phyloP scores from a whole-genome alignment of 768 basidiomycete species.

The Boletus rubescentipes region DNA sequence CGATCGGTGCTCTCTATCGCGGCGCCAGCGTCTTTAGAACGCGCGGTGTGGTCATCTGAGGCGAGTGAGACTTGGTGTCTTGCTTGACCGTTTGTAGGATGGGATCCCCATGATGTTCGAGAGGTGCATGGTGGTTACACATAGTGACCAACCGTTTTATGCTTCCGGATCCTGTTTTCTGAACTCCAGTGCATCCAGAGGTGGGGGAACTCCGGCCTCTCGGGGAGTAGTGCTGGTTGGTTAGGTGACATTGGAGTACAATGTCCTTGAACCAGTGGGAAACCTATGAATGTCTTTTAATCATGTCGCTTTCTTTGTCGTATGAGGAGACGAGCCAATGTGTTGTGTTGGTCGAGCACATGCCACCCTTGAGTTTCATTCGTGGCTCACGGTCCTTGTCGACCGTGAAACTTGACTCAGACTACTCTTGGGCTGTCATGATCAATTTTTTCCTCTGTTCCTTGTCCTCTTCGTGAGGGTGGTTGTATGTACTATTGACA shows the following conservation, averaged over 20 bases:
- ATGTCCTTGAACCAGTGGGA: too few relatives aligned
- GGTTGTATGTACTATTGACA: too few relatives aligned
- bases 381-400: constrained; percentile 17
- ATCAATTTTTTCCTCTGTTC: neutral
- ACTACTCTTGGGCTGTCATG: constrained; percentile 23
- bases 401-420: constrained; percentile 22
- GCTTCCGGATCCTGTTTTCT: too few relatives aligned
- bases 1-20: constrained; percentile 7
- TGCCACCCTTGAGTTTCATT: constrained; percentile 23
- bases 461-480: constrained; percentile 9
- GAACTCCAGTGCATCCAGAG: too few relatives aligned
- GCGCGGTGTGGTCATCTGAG: neutral
- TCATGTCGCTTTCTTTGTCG: neutral
- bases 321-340: constrained; percentile 5
- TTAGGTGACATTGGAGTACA: neutral
- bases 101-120: neutral
- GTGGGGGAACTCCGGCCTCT: too few relatives aligned
- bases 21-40: neutral
- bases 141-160: too few relatives aligned
- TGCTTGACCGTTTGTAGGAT: neutral
- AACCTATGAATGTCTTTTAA: neutral
- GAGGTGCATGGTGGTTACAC: too few relatives aligned
- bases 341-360: neutral
- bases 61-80: neutral
- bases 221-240: neutral